Conservation (phyloP, 129 eudicot genomes). For the Lonicera japonica region DNA sequence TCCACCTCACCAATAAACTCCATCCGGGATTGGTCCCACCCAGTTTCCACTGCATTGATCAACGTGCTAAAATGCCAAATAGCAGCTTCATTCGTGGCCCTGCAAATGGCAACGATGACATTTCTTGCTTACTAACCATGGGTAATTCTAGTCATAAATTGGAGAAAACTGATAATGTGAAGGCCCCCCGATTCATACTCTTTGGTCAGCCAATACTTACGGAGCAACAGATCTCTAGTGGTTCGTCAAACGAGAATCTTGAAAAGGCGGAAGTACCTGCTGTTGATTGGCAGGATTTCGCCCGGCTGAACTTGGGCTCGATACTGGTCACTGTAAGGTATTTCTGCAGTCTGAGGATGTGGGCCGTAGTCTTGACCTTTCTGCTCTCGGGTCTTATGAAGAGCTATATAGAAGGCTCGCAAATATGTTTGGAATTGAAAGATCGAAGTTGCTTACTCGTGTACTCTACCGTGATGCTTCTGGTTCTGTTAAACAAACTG, state of each 20-base stretch:
- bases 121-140: slow-evolving; percentile 63
- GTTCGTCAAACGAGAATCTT: slow-evolving; percentile 18
- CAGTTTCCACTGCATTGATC: slow-evolving; percentile 29
- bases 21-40: slow-evolving; percentile 46
- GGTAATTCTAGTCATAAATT: slow-evolving; percentile 40
- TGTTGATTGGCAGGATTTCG: slow-evolving; percentile 12
- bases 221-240: slow-evolving; percentile 60
- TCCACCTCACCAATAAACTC: slow-evolving; percentile 55
- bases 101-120: slow-evolving; percentile 25
- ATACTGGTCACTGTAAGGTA: slow-evolving; percentile 57
- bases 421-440: slow-evolving; percentile 60
- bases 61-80: slow-evolving; percentile 22
- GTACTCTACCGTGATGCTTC: slow-evolving; percentile 52
- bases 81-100: slow-evolving; percentile 13
- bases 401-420: slow-evolving; percentile 42
- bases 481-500: slow-evolving; percentile 49
- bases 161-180: slow-evolving; percentile 25
- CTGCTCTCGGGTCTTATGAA: slow-evolving; percentile 60
- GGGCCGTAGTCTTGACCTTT: slow-evolving; percentile 65
- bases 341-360: slow-evolving; percentile 67
- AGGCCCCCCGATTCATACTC: slow-evolving; percentile 53
- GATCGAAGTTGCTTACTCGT: slow-evolving; percentile 35
- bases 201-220: slow-evolving; percentile 81
- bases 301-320: slow-evolving; percentile 36
- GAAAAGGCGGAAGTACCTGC: slow-evolving; percentile 11